Evolutionary conservation across 108 stramenopile genomes (phyloP), one percentile per base, ranked within the genome.

Genomic region (Conticribra guillardii): DNA sequence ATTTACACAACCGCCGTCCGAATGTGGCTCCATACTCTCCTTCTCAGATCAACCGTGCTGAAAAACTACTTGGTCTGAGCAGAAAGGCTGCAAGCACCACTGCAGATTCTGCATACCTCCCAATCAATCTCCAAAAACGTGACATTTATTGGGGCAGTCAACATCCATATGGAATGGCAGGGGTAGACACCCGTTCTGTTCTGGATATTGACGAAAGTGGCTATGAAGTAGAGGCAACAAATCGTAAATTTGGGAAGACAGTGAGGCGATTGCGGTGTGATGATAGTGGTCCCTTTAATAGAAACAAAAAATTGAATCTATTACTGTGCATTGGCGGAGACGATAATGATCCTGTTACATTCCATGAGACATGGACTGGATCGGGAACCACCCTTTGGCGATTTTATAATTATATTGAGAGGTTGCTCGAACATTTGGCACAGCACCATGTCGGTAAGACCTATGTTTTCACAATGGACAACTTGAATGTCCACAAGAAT

Each of bases 401-500:
- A 31, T 73, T 73, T 34, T 73, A 60, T 32, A 15, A 22, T 22
- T 73, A 57, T 55, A 73, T 73, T 51, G 5, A 2, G 16, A 54
- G 45, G 15, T 48, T 73, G 11, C 46, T 55, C 34, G 54, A 64
- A 19, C 54, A 49, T 21, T 32, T 73, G 15, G 55, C n/a, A 2
- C 28, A 19, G 1, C 47, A 46, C 8, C 54, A 37, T 18, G 54
- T 37, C 4, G 62, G 62, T 3, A 27, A 45, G 47, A 23, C 34
- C 5, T 64, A 64, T n/a, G 4, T 23, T 29, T 74, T 74, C 27
- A 74, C 66, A 15, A 68, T 74, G 59, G 74, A 74, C 30, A 74
- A 74, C 29, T 32, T 74, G 8, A 67, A 68, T 44, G 28, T 68
- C 23, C 74, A 74, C 74, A 67, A 68, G 29, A 54, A 74, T 45